A percentile compares a stretch with the other conserved stretches of the same genome.
Conservation (phyloP, 2,329 filamentous ascomycete genomes). For the Fonsecaea multimorphosa region DNA sequence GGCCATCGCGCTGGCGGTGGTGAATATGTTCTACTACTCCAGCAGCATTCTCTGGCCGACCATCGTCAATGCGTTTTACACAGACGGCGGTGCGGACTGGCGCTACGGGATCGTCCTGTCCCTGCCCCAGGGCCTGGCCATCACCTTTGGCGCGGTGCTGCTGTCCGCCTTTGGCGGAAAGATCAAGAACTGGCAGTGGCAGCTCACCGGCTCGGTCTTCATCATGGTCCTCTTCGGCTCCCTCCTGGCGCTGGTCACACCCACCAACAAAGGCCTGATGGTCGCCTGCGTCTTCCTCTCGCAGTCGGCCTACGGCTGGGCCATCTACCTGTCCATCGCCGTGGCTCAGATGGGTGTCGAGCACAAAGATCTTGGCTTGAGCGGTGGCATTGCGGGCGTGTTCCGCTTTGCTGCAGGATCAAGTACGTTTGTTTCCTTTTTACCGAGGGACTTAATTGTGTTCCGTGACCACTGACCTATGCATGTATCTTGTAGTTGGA, state of each 20-base stretch:
- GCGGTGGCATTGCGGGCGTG: slow-evolving; percentile 52
- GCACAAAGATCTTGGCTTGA: slow-evolving; percentile 56
- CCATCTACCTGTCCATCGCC: slow-evolving; percentile 57
- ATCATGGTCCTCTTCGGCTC: slow-evolving; percentile 59
- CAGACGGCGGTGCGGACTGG: slow-evolving; percentile 46
- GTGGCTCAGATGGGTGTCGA: slow-evolving; percentile 58
- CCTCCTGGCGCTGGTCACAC: slow-evolving; percentile 52
- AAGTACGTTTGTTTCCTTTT: slow-evolving; percentile 25
- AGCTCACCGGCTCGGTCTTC: slow-evolving; percentile 51
- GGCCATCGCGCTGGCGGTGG: slow-evolving; percentile 53
- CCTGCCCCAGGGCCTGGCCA: slow-evolving; percentile 54
- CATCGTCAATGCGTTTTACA: slow-evolving; percentile 55
- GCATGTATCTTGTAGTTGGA: slow-evolving; percentile 43
- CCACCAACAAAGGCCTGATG: slow-evolving; percentile 53
- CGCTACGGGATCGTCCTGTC: slow-evolving; percentile 48
- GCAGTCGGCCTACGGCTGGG: slow-evolving; percentile 56
- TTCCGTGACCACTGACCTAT: neutral
- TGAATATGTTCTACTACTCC: slow-evolving; percentile 61
- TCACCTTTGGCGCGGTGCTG: slow-evolving; percentile 52
- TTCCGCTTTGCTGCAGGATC: slow-evolving; percentile 53
- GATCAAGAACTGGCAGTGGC: slow-evolving; percentile 57
- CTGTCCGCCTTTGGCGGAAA: slow-evolving; percentile 51
- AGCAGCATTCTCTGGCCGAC: slow-evolving; percentile 56
- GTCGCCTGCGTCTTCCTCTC: slow-evolving; percentile 57
- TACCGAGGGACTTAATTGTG: too few relatives aligned